Conservation (phyloP, 176 grass and related monocot species). For the Typha latifolia region DNA sequence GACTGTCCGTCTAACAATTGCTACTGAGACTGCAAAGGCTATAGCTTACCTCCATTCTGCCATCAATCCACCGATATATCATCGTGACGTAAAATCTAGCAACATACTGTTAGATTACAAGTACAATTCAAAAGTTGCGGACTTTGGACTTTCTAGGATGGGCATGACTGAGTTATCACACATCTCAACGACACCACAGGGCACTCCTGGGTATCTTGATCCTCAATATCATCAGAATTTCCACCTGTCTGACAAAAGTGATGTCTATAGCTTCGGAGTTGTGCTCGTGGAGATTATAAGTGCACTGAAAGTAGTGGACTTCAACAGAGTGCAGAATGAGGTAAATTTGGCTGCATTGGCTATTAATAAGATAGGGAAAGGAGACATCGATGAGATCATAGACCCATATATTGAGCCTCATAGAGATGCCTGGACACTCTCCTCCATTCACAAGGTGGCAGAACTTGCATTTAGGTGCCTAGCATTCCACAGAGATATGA, state of each 20-base stretch:
- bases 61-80: slow-evolving; percentile 48
- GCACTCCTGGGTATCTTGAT: slow-evolving; percentile 31
- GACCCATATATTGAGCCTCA: slow-evolving; percentile 38
- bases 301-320: slow-evolving; percentile 35
- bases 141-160: slow-evolving; percentile 64
- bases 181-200: slow-evolving; percentile 58
- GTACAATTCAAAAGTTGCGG: slow-evolving; percentile 61
- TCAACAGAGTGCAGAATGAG: slow-evolving; percentile 28
- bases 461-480: slow-evolving; percentile 69
- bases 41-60: slow-evolving; percentile 59
- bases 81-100: slow-evolving; percentile 14
- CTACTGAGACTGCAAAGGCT: slow-evolving; percentile 55
- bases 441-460: slow-evolving; percentile 46
- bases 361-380: slow-evolving; percentile 37
- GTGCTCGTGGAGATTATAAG: slow-evolving; percentile 42
- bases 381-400: slow-evolving; percentile 46
- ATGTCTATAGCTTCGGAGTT: slow-evolving; percentile 32
- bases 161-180: slow-evolving; percentile 37
- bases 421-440: slow-evolving; percentile 43
- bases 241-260: slow-evolving; percentile 28
- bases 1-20: slow-evolving; percentile 49
- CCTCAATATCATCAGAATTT: slow-evolving; percentile 40
- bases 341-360: slow-evolving; percentile 50
- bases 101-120: slow-evolving; percentile 21
- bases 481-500: slow-evolving; percentile 57